These are phyloP conservation scores for Venturiaceae sp. DNA, from an alignment of 2,329 filamentous ascomycete genomes.

Conservation along the genomic window DNA sequence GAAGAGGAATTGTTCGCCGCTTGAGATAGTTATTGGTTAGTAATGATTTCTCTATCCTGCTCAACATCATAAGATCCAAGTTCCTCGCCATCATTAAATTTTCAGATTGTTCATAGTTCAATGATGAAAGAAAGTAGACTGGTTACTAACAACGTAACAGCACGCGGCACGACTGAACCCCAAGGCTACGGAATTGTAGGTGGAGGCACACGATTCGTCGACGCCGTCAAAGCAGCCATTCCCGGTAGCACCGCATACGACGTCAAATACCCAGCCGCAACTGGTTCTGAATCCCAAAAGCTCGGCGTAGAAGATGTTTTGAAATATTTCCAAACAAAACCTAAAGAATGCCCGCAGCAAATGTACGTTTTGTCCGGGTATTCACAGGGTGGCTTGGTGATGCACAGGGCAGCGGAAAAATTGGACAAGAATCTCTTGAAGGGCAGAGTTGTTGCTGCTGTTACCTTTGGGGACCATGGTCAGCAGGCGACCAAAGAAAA, in stretches of 20 bases:
- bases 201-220: neutral
- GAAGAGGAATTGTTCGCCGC: neutral
- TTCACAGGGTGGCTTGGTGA: constrained; percentile 5
- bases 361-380: constrained; percentile 2
- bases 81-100: no score
- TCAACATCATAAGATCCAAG: neutral
- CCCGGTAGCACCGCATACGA: neutral
- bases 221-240: neutral
- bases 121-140: neutral
- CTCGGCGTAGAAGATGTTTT: neutral
- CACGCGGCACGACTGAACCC: neutral
- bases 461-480: constrained; percentile 5
- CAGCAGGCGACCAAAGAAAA: constrained; percentile 7
- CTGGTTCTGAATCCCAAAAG: neutral
- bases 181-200: neutral
- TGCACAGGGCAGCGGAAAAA: constrained; percentile 6
- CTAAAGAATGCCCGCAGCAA: constrained; percentile 4
- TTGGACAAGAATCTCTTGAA: neutral
- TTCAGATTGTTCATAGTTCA: no score
- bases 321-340: neutral
- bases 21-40: neutral
- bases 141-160: neutral
- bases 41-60: neutral
- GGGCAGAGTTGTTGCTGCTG: constrained; percentile 1
- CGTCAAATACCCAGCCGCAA: neutral